Conservation (phyloP, 768 basidiomycete species). For the Lactarius hengduanensis region DNA sequence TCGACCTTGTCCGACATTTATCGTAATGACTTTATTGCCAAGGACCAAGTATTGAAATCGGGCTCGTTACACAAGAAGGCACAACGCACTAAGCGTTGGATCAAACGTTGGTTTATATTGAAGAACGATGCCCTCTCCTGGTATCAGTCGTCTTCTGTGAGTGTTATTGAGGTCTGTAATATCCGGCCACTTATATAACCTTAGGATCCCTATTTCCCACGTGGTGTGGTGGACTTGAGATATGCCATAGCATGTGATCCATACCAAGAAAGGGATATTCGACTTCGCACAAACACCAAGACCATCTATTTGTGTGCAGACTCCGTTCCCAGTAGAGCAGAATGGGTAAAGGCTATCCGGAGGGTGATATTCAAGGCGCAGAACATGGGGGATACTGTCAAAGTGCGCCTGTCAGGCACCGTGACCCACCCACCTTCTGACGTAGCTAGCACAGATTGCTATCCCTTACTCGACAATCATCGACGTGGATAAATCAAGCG, state of each 20-base stretch:
- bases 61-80: conserved; percentile 88
- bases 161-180: conserved; percentile 25
- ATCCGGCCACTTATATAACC: conserved; percentile 16
- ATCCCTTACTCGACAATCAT: conserved; percentile 89
- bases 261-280: conserved; percentile 72
- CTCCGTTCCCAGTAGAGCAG: conserved; percentile 79
- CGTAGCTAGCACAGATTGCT: conserved; percentile 58
- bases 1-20: background rate
- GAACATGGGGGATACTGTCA: conserved; percentile 94
- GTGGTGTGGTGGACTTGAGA: conserved; percentile 92
- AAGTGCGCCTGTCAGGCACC: conserved; percentile 46
- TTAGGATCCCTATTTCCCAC: conserved; percentile 97
- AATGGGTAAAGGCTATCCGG: conserved; percentile 94
- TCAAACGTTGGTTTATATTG: conserved; percentile 94
- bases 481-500: conserved; percentile 83
- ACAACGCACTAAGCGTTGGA: conserved; percentile 86
- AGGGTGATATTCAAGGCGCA: conserved; percentile 96
- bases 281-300: conserved; percentile 80
- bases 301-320: conserved; percentile 70
- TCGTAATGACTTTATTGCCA: conserved; percentile 21
- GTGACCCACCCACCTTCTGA: conserved; percentile 1
- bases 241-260: conserved; percentile 91
- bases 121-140: conserved; percentile 96
- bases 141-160: conserved; percentile 91
- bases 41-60: conserved; percentile 93